phyloP scores from a whole-genome alignment of 1,284 basidiomycete species.

The Pseudozyma thailandica region DNA sequence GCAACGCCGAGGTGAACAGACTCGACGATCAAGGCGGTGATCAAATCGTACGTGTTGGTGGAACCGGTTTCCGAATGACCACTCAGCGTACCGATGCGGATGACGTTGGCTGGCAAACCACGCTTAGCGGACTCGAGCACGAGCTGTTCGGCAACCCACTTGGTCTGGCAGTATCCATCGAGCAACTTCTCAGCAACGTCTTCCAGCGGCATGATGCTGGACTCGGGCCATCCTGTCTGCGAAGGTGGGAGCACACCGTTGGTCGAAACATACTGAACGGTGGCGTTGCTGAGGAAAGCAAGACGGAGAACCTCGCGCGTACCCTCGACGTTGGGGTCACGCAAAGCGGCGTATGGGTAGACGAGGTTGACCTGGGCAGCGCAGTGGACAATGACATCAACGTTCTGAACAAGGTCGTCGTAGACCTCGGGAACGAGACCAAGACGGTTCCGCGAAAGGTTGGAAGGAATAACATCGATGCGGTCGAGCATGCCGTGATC shows the following conservation, averaged over 20 bases:
- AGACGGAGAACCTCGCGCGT: conserved; percentile 68
- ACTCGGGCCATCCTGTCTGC: conserved; percentile 61
- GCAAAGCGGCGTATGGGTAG: conserved; percentile 67
- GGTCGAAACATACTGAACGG: conserved; percentile 67
- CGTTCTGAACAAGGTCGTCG: conserved; percentile 53
- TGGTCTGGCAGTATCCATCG: conserved; percentile 69
- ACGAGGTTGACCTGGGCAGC: conserved; percentile 68
- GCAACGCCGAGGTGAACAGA: conserved; percentile 63
- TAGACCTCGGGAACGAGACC: conserved; percentile 58
- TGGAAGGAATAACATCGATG: conserved; percentile 65
- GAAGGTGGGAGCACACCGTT: conserved; percentile 67
- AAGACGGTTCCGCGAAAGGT: conserved; percentile 60
- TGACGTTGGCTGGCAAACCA: conserved; percentile 65
- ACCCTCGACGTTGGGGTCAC: conserved; percentile 66
- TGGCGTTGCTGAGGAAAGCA: conserved; percentile 64
- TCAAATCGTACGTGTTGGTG: conserved; percentile 65
- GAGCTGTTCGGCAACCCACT: conserved; percentile 68
- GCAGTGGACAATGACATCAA: conserved; percentile 65
- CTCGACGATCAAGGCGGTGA: conserved; percentile 66
- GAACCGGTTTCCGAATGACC: conserved; percentile 65
- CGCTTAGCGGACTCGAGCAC: conserved; percentile 60
- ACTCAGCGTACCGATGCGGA: conserved; percentile 67
- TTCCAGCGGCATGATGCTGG: conserved; percentile 57
- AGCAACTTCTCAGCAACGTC: conserved; percentile 64
- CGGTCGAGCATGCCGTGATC: conserved; percentile 62